Base-by-base conservation (phyloP, 345 rosid species). In the Lenwebbia sp. region DNA sequence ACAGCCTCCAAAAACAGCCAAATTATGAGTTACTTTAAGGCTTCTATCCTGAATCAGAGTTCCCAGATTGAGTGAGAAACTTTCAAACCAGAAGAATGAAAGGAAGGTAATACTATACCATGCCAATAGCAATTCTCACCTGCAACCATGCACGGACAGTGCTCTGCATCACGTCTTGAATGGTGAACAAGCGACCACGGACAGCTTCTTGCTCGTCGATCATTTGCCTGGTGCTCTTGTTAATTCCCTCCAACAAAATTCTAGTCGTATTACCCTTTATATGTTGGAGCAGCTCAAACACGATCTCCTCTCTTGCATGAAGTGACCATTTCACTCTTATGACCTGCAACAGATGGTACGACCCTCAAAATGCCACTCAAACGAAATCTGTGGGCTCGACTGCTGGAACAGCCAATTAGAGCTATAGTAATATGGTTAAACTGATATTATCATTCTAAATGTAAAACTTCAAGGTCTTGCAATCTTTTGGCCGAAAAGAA, bases 111-210 rank as follows among this genome's bases (percentile, higher is more conserved):
- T 70, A 37, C 26, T 0, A 19, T 70, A 70, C 3, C n/a, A 74
- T 65, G 49, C 47, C 41, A 28, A 28, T 70, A 37, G 81, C 81
- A 70, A 37, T 37, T 70, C 47, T 74, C 84, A 94, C 99, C 98
- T 97, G 99, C 90, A 96, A 92, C 99, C 99, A 97, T 74, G 99
- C 98, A 4, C 99, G 99, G n/a, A 96, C 98, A 60, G 91, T 96
- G 92, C 99, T 94, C 91, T 96, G 99, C 96, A 96, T 97, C 28
- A 97, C 99, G 85, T 97, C 99, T 88, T 97, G 99, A 87, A 97
- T 97, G 30, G 99, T 97, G 89, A 97, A 97, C 89, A 96, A 90
- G 83, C 99, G 98, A 78, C 95, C 99, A 74, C 99, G 98, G 7
- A 94, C 99, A 52, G 98, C 98, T 94, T 97, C 99, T 93, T 97